Conservation (phyloP, 2,329 filamentous ascomycete genomes). For the Dissoconium aciculare region DNA sequence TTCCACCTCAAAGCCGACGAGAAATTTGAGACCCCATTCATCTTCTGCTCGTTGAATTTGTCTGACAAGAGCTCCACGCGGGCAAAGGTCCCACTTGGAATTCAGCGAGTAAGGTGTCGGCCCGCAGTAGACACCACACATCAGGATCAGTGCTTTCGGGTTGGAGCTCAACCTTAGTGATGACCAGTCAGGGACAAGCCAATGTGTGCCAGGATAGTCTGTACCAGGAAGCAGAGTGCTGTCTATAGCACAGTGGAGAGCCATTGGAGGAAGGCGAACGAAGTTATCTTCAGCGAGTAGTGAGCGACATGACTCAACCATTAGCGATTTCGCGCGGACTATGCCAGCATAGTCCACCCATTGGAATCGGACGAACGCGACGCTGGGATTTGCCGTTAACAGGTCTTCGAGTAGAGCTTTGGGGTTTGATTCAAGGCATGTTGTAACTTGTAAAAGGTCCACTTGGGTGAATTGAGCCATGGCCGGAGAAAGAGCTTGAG, state of each 20-base stretch:
- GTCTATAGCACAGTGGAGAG: neutral
- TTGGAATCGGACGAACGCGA: neutral
- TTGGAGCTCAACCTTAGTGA: neutral
- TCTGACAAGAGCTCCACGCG: neutral
- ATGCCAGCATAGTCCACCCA: neutral
- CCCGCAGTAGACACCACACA: neutral
- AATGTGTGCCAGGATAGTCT: neutral
- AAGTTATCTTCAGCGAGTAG: too few relatives aligned
- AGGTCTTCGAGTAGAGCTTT: too few relatives aligned
- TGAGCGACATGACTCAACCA: neutral
- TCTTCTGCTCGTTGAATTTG: neutral
- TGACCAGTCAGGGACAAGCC: neutral
- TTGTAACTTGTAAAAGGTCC: too few relatives aligned
- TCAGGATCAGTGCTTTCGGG: neutral
- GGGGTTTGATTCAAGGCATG: too few relatives aligned
- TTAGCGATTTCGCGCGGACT: neutral
- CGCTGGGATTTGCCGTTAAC: neutral
- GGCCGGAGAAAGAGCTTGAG: too few relatives aligned
- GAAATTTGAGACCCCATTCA: constrained; percentile 36
- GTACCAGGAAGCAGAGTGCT: neutral
- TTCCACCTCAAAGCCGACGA: constrained; percentile 73
- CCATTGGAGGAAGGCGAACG: neutral
- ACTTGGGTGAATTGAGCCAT: too few relatives aligned
- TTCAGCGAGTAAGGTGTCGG: neutral
- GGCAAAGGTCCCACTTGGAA: neutral